phyloP scores from a whole-genome alignment of 495 filamentous ascomycete species.

The Penicillium soppii region DNA sequence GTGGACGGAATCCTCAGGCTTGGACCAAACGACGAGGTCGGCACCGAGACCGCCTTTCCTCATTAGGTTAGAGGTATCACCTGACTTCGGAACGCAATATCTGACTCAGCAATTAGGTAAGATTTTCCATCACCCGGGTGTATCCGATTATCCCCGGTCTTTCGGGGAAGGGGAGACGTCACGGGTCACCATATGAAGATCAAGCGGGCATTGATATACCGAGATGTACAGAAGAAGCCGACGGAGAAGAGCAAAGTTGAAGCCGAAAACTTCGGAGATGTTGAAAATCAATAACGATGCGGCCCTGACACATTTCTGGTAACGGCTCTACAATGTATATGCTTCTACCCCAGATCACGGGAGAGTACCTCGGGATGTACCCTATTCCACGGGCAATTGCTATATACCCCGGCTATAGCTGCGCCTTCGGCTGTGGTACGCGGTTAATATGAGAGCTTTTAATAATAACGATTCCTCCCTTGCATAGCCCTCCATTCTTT shows the following conservation, averaged over 20 bases:
- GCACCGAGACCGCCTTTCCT: conserved; percentile 28
- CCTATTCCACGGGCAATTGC: conserved; percentile 10
- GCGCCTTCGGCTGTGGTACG: conserved; percentile 7
- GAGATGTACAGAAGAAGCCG: not conserved
- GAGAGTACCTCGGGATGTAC: conserved; percentile 10
- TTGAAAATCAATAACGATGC: not conserved
- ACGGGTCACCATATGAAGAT: not conserved
- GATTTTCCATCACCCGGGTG: not conserved
- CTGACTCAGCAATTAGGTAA: not conserved
- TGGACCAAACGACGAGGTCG: conserved; percentile 23
- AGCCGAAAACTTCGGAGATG: not conserved
- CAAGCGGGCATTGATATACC: not conserved
- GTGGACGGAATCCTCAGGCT: conserved; percentile 27
- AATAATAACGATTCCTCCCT: conserved; percentile 1
- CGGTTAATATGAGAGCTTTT: conserved; percentile 7
- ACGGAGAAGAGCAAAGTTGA: not conserved
- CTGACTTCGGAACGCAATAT: conserved; percentile 1
- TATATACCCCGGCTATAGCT: conserved; percentile 19
- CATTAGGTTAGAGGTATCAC: conserved; percentile 15
- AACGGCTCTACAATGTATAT: not conserved
- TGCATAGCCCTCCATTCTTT: conserved; percentile 2
- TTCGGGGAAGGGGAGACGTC: conserved; percentile 21
- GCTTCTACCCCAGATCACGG: conserved; percentile 1
- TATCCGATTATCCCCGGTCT: conserved; percentile 27
- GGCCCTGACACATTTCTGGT: not conserved